phyloP scores from a whole-genome alignment of 2,329 filamentous ascomycete genomes.

The Penicillium sp. region DNA sequence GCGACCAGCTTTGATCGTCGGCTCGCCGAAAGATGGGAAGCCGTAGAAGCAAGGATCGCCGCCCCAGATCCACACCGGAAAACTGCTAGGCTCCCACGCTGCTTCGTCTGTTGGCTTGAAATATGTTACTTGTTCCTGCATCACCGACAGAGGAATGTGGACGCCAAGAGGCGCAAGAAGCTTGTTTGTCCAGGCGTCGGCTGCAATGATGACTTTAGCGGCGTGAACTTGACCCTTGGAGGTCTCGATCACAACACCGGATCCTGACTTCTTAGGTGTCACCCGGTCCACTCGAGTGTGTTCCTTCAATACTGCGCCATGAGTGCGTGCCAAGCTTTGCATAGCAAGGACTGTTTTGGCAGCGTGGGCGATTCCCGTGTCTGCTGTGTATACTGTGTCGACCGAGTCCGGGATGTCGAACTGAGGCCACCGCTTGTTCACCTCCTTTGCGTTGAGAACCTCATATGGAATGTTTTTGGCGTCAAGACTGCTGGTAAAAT shows the following conservation, averaged over 20 bases:
- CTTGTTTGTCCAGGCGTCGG: conserved; percentile 31
- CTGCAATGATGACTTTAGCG: conserved; percentile 25
- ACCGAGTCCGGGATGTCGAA: conserved; percentile 26
- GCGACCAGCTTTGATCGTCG: conserved; percentile 31
- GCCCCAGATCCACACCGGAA: conserved; percentile 32
- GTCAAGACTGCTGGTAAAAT: conserved; percentile 22
- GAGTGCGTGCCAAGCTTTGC: conserved; percentile 22
- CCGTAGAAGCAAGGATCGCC: conserved; percentile 27
- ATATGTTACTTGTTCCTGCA: conserved; percentile 34
- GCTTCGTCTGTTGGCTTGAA: conserved; percentile 25
- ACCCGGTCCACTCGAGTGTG: conserved; percentile 23
- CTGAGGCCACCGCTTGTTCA: conserved; percentile 27
- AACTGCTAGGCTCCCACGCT: conserved; percentile 15
- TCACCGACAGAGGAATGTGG: conserved; percentile 26
- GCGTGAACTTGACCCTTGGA: conserved; percentile 23
- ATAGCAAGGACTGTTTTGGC: conserved; percentile 25
- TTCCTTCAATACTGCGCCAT: conserved; percentile 28
- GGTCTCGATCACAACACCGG: conserved; percentile 24
- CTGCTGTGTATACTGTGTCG: conserved; percentile 26
- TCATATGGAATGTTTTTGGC: conserved; percentile 25
- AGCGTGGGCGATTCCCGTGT: conserved; percentile 31
- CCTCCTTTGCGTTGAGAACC: conserved; percentile 23
- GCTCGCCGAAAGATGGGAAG: conserved; percentile 30
- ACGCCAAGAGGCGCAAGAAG: conserved; percentile 22
- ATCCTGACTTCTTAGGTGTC: conserved; percentile 12